A percentile compares a stretch with the other conserved stretches of the same genome.
Evolutionary conservation across 2,329 filamentous ascomycete genomes (phyloP).

Genomic region (Grosmannia clavigera): DNA sequence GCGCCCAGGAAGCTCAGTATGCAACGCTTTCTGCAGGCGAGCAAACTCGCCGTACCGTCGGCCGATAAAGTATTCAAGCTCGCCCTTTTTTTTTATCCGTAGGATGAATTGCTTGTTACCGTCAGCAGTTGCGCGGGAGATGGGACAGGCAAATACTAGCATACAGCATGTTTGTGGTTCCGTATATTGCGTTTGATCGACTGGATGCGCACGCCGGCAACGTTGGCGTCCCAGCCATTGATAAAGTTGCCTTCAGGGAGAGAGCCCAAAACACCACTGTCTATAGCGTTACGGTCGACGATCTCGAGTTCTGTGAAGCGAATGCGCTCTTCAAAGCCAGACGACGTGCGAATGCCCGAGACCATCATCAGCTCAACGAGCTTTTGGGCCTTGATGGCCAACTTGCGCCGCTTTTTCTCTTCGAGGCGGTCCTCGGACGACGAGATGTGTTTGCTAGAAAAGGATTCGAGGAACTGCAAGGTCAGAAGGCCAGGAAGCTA

Average conservation of each 20-base stretch:
- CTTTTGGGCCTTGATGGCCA: constrained; percentile 88
- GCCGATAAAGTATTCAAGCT: constrained; percentile 67
- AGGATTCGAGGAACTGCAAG: constrained; percentile 80
- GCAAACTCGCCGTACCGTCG: constrained; percentile 82
- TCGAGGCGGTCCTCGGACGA: constrained; percentile 92
- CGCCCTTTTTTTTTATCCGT: constrained; percentile 65
- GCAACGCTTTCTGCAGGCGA: constrained; percentile 64
- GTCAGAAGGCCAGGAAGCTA: background rate
- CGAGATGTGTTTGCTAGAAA: constrained; percentile 93
- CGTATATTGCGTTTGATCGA: constrained; percentile 76
- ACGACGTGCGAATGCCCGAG: constrained; percentile 87
- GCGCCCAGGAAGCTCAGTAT: constrained; percentile 80
- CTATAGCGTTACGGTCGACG: constrained; percentile 84
- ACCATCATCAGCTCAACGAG: constrained; percentile 99
- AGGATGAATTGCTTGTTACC: constrained; percentile 67
- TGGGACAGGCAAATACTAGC: constrained; percentile 17
- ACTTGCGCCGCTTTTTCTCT: constrained; percentile 86
- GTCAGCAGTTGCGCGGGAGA: background rate
- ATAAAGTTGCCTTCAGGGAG: constrained; percentile 84
- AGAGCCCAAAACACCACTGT: constrained; percentile 76
- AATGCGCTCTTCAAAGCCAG: constrained; percentile 94
- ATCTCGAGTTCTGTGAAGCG: constrained; percentile 95
- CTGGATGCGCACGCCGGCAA: constrained; percentile 74
- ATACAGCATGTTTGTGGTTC: constrained; percentile 80
- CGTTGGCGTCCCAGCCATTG: constrained; percentile 95